Percentiles rank a stretch among this genome's conserved stretches.
These are phyloP conservation scores for Singerocomus inundabilis DNA, from an alignment of 1,284 basidiomycete genomes.

Conservation along the genomic window DNA sequence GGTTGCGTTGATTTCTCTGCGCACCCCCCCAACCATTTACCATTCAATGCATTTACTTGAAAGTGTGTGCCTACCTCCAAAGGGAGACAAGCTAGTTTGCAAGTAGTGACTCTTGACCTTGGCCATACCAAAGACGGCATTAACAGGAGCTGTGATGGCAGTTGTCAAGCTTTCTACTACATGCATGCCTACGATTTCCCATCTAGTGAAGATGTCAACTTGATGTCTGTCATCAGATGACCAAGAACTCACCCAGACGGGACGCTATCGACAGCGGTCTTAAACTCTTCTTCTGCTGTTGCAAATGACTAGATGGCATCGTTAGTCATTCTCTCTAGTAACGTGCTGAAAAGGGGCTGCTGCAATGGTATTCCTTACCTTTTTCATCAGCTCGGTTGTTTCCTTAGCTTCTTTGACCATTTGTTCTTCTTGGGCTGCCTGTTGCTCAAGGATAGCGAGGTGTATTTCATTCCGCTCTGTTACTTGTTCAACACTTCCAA, in stretches of 20 bases:
- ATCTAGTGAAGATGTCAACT: slow-evolving; percentile 5
- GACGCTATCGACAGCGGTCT: slow-evolving; percentile 9
- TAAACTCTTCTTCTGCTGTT: slow-evolving; percentile 14
- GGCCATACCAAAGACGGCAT: slow-evolving; percentile 10
- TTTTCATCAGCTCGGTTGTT: slow-evolving; percentile 19
- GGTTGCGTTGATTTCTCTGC: slow-evolving; percentile 11
- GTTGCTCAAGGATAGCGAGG: slow-evolving; percentile 11
- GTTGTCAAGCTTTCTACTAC: slow-evolving; percentile 16
- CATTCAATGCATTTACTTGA: neutral
- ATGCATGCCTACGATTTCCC: slow-evolving; percentile 18
- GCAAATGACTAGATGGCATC: slow-evolving; percentile 9
- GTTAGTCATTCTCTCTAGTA: neutral
- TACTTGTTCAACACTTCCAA: slow-evolving; percentile 12
- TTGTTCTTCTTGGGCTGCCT: slow-evolving; percentile 9
- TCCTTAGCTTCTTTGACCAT: slow-evolving; percentile 17
- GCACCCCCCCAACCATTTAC: neutral
- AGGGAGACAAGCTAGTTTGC: slow-evolving; percentile 10
- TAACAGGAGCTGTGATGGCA: slow-evolving; percentile 11
- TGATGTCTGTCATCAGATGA: neutral
- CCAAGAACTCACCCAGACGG: slow-evolving; percentile 14
- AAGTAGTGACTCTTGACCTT: slow-evolving; percentile 9
- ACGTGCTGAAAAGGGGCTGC: no score
- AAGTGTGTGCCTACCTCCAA: neutral
- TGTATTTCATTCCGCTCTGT: slow-evolving; percentile 10
- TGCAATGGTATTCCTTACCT: neutral